Conservation (phyloP, 164 flowering plant genomes). For the Vitis amurensis region DNA sequence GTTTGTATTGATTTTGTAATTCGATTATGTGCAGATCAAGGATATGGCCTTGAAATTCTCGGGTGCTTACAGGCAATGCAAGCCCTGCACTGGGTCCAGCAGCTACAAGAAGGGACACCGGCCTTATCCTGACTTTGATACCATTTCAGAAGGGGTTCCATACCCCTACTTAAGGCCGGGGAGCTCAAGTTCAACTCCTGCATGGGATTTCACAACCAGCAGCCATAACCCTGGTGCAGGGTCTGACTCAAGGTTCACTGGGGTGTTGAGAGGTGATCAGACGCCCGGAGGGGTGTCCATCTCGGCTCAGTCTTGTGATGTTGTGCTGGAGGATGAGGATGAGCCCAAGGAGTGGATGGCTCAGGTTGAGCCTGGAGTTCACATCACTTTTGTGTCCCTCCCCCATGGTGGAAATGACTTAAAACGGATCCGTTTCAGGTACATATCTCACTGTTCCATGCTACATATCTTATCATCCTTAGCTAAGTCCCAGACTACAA, state of each 20-base stretch:
- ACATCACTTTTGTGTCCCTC: conserved; percentile 91
- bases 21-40: conserved; percentile 68
- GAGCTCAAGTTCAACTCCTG: conserved; percentile 86
- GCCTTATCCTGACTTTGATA: conserved; percentile 70
- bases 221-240: conserved; percentile 26
- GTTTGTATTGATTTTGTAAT: not conserved
- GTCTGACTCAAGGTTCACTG: conserved; percentile 49
- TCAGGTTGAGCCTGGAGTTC: conserved; percentile 98
- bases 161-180: conserved; percentile 52
- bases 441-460: not conserved
- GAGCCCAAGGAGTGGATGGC: conserved; percentile 99
- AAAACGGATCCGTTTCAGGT: conserved; percentile 96
- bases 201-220: conserved; percentile 69
- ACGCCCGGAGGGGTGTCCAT: conserved; percentile 47
- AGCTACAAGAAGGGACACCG: conserved; percentile 57
- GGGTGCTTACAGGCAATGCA: conserved; percentile 67
- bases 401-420: conserved; percentile 94
- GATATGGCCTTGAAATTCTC: conserved; percentile 95
- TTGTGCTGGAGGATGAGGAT: conserved; percentile 69
- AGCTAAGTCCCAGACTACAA: too few relatives aligned
- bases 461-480: too few relatives aligned
- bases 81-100: conserved; percentile 59
- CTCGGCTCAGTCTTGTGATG: conserved; percentile 49
- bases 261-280: conserved; percentile 35
- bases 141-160: conserved; percentile 74